These are phyloP conservation scores for Alnus rubra DNA, from an alignment of 306 rosid genomes.

Conservation along the genomic window DNA sequence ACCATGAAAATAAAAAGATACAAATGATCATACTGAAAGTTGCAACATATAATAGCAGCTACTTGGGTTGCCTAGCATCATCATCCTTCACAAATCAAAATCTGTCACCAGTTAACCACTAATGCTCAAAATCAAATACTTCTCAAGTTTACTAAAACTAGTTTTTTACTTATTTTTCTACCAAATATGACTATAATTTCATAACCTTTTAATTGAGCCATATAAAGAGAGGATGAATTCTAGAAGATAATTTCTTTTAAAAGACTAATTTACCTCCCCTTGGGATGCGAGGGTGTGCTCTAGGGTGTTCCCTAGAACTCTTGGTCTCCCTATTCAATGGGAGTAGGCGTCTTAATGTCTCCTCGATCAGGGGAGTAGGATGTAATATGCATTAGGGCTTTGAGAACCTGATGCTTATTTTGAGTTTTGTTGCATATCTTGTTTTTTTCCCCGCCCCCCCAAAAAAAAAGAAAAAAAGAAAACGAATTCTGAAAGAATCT, in stretches of 20 bases:
- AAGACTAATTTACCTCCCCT: too few relatives aligned
- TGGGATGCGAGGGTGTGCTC: too few relatives aligned
- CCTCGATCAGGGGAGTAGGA: too few relatives aligned
- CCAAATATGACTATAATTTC: conserved; percentile 1
- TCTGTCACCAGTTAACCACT: neutral
- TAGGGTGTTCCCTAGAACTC: too few relatives aligned
- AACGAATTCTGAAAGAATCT: neutral
- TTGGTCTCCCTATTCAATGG: too few relatives aligned
- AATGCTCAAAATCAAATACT: neutral
- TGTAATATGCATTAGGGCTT: too few relatives aligned
- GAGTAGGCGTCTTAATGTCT: too few relatives aligned
- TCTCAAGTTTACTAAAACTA: neutral
- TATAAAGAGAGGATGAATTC: neutral
- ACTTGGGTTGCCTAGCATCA: neutral
- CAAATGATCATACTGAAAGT: neutral
- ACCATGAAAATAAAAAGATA: neutral
- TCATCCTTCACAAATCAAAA: neutral
- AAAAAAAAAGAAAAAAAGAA: too few relatives aligned
- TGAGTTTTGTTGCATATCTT: too few relatives aligned
- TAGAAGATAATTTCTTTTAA: too few relatives aligned
- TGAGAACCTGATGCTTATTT: too few relatives aligned
- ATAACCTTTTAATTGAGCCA: neutral
- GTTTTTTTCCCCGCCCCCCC: too few relatives aligned
- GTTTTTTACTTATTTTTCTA: neutral
- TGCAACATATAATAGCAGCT: neutral